Evolutionary conservation across 768 basidiomycete genomes (phyloP), one percentile per base, ranked within the genome.

Genomic region (Rhodocollybia butyracea): DNA sequence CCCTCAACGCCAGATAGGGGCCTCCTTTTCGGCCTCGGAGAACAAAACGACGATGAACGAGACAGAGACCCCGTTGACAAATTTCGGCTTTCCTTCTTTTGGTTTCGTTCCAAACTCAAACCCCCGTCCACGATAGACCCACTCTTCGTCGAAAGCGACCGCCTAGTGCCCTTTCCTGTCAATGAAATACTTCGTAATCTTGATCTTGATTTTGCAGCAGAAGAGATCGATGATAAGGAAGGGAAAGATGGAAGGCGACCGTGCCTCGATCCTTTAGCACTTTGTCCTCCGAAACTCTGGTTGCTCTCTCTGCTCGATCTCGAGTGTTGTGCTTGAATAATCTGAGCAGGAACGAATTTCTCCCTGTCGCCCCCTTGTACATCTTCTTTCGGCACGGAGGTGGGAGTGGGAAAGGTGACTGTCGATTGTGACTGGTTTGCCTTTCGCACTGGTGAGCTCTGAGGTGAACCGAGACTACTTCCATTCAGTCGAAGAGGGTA

Each of bases 1-100:
- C 5, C 34, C 10, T 38, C 48, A 7, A 2, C 13, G 12, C 22
- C 26, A 39, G 19, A 27, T 19, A 53, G 27, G 17, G 51, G 27
- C 32, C 51, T 41, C 31, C 41, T 31, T 41, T 53, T 53, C 39
- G 51, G 51, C 19, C 51, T 53, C 22, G 51, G 51, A 13, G 51
- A 53, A 19, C 39, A 40, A 27, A 53, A 53, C 11, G 51, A 53
- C 22, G 51, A 53, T 29, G 51, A 53, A 7, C 51, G 38, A 3
- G 51, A 53, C 17, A 53, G 41, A 31, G 39, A 29, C 10, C 10
- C 40, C 6, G 24, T 26, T 29, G 26, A 29, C n/a, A 5, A 29
- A n/a, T 45, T 24, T 45, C 12, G 43, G 21, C 40, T 26, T 31
- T 53, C 39, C 5, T 46, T 24, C 39, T 19, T 40, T 5, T 17